These are phyloP conservation scores for Macrophomina phaseolina DNA, from an alignment of 2,329 filamentous ascomycete genomes.

Conservation along the genomic window DNA sequence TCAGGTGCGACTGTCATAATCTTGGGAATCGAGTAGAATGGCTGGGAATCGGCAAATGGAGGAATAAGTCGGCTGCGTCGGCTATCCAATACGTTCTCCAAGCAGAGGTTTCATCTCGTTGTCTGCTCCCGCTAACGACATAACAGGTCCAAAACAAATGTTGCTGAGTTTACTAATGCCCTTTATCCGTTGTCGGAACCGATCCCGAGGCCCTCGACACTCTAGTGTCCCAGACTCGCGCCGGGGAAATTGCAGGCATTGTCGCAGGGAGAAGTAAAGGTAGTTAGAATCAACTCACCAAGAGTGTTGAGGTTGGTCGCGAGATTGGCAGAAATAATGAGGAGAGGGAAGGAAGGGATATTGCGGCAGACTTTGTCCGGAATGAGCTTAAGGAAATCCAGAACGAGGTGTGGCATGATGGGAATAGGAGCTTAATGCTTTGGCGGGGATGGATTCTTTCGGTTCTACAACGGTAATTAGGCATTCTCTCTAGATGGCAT, in stretches of 20 bases:
- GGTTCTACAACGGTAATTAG: too few relatives aligned
- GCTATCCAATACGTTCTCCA: background rate
- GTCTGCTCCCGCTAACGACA: background rate
- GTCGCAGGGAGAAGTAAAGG: background rate
- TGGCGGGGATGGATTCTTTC: too few relatives aligned
- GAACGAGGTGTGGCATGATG: too few relatives aligned
- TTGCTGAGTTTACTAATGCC: background rate
- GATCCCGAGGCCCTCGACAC: background rate
- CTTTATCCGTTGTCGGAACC: background rate
- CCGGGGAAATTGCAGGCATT: background rate
- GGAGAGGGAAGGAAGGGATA: background rate
- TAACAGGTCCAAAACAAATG: background rate
- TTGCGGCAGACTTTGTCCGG: background rate
- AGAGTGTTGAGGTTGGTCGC: background rate
- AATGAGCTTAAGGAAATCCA: background rate
- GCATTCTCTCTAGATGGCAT: too few relatives aligned
- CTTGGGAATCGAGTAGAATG: background rate
- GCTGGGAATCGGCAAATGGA: background rate
- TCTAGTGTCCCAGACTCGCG: background rate
- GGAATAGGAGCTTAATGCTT: background rate
- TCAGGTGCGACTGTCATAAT: background rate
- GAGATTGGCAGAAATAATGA: background rate
- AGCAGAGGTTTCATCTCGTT: background rate
- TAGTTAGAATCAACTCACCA: background rate
- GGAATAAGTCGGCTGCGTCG: background rate